Conservation (phyloP, 805 yeast genomes). For the Teunomyces kruisii region DNA sequence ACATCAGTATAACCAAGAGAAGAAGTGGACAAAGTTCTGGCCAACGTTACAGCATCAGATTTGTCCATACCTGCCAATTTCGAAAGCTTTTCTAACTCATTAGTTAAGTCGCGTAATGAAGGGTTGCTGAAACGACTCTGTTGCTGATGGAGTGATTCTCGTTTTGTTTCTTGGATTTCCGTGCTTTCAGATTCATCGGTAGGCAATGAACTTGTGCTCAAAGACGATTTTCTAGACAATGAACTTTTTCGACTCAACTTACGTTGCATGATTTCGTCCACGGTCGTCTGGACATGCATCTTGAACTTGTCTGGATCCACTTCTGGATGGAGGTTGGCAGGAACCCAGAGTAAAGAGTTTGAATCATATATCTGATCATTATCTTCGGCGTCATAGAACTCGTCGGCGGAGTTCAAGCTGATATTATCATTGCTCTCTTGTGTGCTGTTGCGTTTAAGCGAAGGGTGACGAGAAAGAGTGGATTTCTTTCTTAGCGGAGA, state of each 20-base stretch:
- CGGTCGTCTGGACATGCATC: conserved; percentile 61
- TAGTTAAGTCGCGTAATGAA: conserved; percentile 68
- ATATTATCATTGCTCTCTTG: conserved; percentile 5
- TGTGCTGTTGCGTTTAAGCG: not conserved
- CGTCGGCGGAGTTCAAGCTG: conserved; percentile 11
- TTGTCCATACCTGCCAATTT: conserved; percentile 77
- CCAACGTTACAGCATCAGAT: conserved; percentile 79
- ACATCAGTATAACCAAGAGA: conserved; percentile 59
- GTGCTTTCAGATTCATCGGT: conserved; percentile 2
- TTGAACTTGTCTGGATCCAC: conserved; percentile 88
- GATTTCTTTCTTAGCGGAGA: not conserved
- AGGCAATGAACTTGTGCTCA: conserved; percentile 6
- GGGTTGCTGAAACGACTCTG: conserved; percentile 43
- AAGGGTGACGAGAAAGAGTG: conserved; percentile 1
- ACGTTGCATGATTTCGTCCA: conserved; percentile 49
- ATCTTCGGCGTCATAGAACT: conserved; percentile 19
- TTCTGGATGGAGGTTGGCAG: conserved; percentile 91
- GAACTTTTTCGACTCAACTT: conserved; percentile 26
- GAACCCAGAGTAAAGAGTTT: conserved; percentile 81
- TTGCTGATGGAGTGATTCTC: conserved; percentile 6
- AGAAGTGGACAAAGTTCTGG: conserved; percentile 72
- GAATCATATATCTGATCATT: conserved; percentile 17
- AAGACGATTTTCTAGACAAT: conserved; percentile 19
- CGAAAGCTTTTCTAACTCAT: conserved; percentile 71
- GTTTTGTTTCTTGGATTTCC: not conserved